Percentiles rank a stretch among this genome's conserved stretches.
phyloP scores from a whole-genome alignment of 1,284 basidiomycete species.

The Fomes fomentarius region DNA sequence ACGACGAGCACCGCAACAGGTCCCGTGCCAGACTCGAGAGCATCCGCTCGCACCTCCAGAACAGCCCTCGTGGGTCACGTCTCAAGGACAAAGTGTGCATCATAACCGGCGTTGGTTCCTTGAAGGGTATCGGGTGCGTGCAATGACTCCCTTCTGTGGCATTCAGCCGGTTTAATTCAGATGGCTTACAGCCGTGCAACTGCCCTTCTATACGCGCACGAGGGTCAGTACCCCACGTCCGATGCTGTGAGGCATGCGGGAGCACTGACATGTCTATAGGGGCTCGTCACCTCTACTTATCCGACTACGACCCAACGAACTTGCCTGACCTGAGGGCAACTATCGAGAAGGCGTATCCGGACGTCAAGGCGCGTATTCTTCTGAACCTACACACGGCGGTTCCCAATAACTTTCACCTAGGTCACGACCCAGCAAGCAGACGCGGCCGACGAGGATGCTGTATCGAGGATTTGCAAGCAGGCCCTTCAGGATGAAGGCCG shows the following conservation, averaged over 20 bases:
- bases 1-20: slow-evolving; percentile 53
- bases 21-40: slow-evolving; percentile 67
- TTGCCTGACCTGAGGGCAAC: slow-evolving; percentile 73
- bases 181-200: slow-evolving; percentile 63
- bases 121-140: slow-evolving; percentile 83
- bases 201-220: slow-evolving; percentile 77
- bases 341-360: slow-evolving; percentile 72
- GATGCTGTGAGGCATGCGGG: background rate
- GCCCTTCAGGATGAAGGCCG: slow-evolving; percentile 82
- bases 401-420: slow-evolving; percentile 39
- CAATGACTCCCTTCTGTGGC: background rate
- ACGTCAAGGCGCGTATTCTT: slow-evolving; percentile 68
- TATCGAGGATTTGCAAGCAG: slow-evolving; percentile 70
- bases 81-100: slow-evolving; percentile 87
- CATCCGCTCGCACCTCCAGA: slow-evolving; percentile 73
- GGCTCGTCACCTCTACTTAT: slow-evolving; percentile 81
- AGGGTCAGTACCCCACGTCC: slow-evolving; percentile 53
- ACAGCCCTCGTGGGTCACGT: slow-evolving; percentile 55
- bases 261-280: slow-evolving; percentile 48
- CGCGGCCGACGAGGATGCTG: slow-evolving; percentile 79
- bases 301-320: slow-evolving; percentile 77
- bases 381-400: background rate
- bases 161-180: slow-evolving; percentile 4
- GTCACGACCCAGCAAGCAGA: slow-evolving; percentile 77
- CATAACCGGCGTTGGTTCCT: slow-evolving; percentile 85